Evolutionary conservation across 1,284 basidiomycete genomes (phyloP), one percentile per base, ranked within the genome.

Genomic region (Cerrena zonata): DNA sequence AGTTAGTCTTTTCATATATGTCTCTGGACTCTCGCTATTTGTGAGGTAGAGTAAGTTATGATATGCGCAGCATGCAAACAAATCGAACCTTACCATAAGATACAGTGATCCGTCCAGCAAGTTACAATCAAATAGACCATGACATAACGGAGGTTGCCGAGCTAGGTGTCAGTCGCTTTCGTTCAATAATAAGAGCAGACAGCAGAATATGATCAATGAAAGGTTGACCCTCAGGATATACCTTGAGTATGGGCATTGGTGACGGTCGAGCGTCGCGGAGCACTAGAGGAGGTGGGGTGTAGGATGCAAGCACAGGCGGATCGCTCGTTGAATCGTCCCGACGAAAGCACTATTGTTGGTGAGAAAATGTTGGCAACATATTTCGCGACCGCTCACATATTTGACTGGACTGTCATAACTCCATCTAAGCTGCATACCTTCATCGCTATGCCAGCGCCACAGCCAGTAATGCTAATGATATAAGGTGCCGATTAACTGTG

Each of bases 131-230:
- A 37, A 47, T 19, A 7, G 39, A 44, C 41, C 40, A 50, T n/a
- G 48, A 50, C 48, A 50, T 50, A 24, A 50, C 19, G 12, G 25
- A 5, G 5, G 5, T 10, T 25, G 41, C 27, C 23, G 47, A 50
- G 12, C n/a, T 38, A 26, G 60, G 60, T 22, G 61, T 60, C 15
- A 64, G 53, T 30, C 63, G 45, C 45, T 62, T 57, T 19, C 63
- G 55, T 49, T 64, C 63, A 36, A 62, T 53, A 11, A 63, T 55
- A 43, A 64, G 53, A 21, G 58, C 59, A 25, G 63, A 63, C 10
- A 62, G 53, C 1, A 64, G 21, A 43, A 64, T 62, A 23, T 64
- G 56, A 50, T 64, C 63, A 18, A 59, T 47, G 18, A 59, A 44
- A 12, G 49, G 47, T 21, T 56, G 57, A 2, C 63, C 63, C 1